phyloP scores from a whole-genome alignment of 495 filamentous ascomycete genomes.

The Tricharina praecox region DNA sequence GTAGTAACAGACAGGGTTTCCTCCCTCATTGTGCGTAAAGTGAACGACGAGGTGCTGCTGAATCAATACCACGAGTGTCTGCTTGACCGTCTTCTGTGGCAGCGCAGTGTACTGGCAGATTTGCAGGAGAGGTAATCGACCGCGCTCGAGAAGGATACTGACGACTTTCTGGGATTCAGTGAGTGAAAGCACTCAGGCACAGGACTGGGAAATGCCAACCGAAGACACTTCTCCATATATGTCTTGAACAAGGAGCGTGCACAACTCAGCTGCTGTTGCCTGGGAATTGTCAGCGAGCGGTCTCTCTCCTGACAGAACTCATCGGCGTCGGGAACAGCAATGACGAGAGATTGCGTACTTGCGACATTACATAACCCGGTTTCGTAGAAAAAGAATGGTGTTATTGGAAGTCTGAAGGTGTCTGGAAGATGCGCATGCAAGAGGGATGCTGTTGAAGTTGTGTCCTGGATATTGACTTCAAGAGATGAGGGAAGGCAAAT shows the following conservation, averaged over 20 bases:
- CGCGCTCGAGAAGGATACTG: constrained; percentile 54
- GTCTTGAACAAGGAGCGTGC: constrained; percentile 72
- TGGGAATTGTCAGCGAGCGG: not conserved
- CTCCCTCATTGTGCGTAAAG: constrained; percentile 44
- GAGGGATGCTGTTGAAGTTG: too few relatives aligned
- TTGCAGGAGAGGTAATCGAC: constrained; percentile 52
- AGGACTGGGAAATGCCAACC: constrained; percentile 38
- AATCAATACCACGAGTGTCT: constrained; percentile 66
- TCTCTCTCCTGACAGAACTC: not conserved
- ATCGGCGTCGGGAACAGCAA: too few relatives aligned
- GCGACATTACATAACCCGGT: constrained; percentile 21
- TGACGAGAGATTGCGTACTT: constrained; percentile 10
- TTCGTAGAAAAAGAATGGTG: too few relatives aligned
- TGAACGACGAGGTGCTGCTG: constrained; percentile 77
- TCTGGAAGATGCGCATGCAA: too few relatives aligned
- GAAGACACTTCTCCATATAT: constrained; percentile 76
- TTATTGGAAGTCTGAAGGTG: too few relatives aligned
- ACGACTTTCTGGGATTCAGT: constrained; percentile 39
- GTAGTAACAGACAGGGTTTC: constrained; percentile 45
- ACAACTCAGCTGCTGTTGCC: constrained; percentile 55
- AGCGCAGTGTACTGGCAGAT: constrained; percentile 53
- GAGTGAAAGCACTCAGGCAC: not conserved
- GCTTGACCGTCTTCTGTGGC: constrained; percentile 47
- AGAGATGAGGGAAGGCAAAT: too few relatives aligned
- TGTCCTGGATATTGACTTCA: too few relatives aligned